phyloP scores from a whole-genome alignment of 2,329 filamentous ascomycete genomes.

The Curvularia lunata region DNA sequence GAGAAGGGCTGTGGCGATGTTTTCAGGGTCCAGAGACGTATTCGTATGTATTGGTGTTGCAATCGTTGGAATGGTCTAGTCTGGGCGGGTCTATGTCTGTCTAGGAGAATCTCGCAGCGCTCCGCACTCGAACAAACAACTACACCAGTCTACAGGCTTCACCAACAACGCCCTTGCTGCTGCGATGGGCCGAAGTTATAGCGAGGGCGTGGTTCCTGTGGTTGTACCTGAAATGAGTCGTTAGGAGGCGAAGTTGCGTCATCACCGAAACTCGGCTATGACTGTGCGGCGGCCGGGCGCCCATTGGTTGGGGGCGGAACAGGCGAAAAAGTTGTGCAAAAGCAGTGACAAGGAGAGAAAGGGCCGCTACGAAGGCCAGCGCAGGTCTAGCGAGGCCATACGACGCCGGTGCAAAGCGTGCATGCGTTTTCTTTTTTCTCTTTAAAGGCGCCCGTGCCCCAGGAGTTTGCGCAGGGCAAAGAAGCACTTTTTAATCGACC shows the following conservation, averaged over 20 bases:
- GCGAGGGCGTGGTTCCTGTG: not conserved
- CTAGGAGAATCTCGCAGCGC: not conserved
- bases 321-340: conserved; percentile 21
- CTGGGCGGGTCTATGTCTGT: conserved; percentile 6
- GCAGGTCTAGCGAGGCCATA: conserved; percentile 4
- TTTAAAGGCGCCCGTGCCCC: conserved; percentile 14
- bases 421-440: conserved; percentile 3
- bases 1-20: conserved; percentile 14
- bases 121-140: not conserved
- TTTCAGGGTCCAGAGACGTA: conserved; percentile 13
- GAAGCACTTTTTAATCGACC: conserved; percentile 6
- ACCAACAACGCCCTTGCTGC: not conserved
- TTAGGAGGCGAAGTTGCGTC: conserved; percentile 13
- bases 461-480: conserved; percentile 4
- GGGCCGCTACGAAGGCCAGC: conserved; percentile 12
- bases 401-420: conserved; percentile 4
- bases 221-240: conserved; percentile 9
- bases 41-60: conserved; percentile 14
- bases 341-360: conserved; percentile 14
- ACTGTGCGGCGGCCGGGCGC: conserved; percentile 17
- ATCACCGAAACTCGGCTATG: conserved; percentile 14
- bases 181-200: conserved; percentile 4
- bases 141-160: not conserved
- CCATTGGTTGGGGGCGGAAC: conserved; percentile 23
- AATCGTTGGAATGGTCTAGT: not conserved